Conservation (phyloP, 345 rosid genomes). For the Linum lewisii region DNA sequence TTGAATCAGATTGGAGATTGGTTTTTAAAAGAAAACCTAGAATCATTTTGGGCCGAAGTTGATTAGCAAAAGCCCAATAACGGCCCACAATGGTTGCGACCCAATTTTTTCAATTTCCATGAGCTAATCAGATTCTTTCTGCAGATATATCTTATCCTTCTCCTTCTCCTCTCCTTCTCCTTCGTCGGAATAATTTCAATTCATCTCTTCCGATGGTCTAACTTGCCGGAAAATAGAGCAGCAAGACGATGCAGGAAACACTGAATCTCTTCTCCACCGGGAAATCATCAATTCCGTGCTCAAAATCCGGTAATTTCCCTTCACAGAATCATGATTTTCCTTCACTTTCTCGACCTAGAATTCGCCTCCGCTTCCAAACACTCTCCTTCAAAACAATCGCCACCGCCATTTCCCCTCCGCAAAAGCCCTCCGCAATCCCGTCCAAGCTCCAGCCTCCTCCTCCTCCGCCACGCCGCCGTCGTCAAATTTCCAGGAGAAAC, state of each 20-base stretch:
- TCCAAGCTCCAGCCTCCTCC: slow-evolving; percentile 3
- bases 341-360: slow-evolving; percentile 33
- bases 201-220: neutral
- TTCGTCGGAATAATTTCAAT: neutral
- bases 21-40: no score
- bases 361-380: slow-evolving; percentile 30
- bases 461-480: slow-evolving; percentile 9
- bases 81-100: neutral
- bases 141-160: neutral
- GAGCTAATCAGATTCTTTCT: neutral
- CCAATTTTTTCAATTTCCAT: neutral
- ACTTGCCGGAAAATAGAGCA: neutral
- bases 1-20: no score
- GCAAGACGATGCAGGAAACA: slow-evolving; percentile 39
- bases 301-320: slow-evolving; percentile 11
- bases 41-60: no score
- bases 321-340: slow-evolving; percentile 27
- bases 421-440: slow-evolving; percentile 20
- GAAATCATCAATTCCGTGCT: no score
- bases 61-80: no score
- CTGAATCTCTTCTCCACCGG: slow-evolving; percentile 30
- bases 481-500: slow-evolving; percentile 50
- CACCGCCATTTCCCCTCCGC: slow-evolving; percentile 20
- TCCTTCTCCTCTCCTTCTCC: neutral
- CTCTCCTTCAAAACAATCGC: slow-evolving; percentile 33